Conservation (phyloP, 176 grass and related monocot species). For the Carex kokanica region DNA sequence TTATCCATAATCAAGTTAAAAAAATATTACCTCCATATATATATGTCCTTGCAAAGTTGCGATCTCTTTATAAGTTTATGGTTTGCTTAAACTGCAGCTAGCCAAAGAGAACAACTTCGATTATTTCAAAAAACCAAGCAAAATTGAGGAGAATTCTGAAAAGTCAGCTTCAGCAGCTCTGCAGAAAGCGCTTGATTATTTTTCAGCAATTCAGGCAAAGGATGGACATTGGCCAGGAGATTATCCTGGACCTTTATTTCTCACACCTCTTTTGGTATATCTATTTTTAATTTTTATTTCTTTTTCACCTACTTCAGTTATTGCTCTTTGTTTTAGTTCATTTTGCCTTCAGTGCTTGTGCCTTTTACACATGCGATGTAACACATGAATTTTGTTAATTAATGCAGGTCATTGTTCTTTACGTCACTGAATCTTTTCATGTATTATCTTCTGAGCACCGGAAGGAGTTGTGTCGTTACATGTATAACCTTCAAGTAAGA, state of each 20-base stretch:
- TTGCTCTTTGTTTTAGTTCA: background rate
- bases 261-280: conserved; percentile 58
- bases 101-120: conserved; percentile 44
- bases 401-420: conserved; percentile 64
- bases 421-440: conserved; percentile 46
- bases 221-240: conserved; percentile 80
- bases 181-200: conserved; percentile 44
- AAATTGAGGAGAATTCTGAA: background rate
- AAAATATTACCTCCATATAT: too few relatives aligned
- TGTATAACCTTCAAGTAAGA: conserved; percentile 70
- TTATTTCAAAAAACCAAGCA: conserved; percentile 24
- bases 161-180: conserved; percentile 27
- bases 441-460: conserved; percentile 50
- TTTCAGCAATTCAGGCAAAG: conserved; percentile 62
- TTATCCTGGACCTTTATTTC: conserved; percentile 58
- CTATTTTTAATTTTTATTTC: background rate
- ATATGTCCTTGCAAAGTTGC: background rate
- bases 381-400: conserved; percentile 1
- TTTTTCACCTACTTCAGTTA: background rate
- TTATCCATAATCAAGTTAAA: background rate
- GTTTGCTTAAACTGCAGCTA: conserved; percentile 30
- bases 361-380: background rate
- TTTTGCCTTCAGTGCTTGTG: background rate
- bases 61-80: background rate
- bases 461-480: conserved; percentile 54